Percentiles rank a stretch among this genome's conserved stretches.
Conservation (phyloP, 2,329 filamentous ascomycete species). For the Colletotrichum costaricense region DNA sequence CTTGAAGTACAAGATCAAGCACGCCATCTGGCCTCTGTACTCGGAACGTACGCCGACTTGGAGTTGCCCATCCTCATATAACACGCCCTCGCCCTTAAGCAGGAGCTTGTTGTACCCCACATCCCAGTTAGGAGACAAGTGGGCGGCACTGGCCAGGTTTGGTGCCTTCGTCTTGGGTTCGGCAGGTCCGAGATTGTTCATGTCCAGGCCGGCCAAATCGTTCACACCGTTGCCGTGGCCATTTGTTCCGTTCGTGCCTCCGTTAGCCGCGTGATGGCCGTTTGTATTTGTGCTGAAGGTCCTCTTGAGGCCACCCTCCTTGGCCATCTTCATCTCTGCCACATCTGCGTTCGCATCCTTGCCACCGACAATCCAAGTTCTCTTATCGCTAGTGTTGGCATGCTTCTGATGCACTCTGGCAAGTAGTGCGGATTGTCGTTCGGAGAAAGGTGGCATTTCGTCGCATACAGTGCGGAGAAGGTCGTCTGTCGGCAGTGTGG, state of each 20-base stretch:
- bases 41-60: conserved; percentile 93
- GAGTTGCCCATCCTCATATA: conserved; percentile 95
- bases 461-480: conserved; percentile 94
- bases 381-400: conserved; percentile 90
- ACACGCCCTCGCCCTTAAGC: conserved; percentile 82
- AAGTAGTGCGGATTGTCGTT: conserved; percentile 89
- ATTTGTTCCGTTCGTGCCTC: conserved; percentile 59
- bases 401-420: conserved; percentile 96
- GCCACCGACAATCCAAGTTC: conserved; percentile 97
- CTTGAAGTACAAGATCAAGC: conserved; percentile 93
- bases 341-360: conserved; percentile 91
- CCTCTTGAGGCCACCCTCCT: conserved; percentile 85
- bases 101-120: conserved; percentile 87
- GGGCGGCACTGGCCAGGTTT: conserved; percentile 91
- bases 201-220: conserved; percentile 86
- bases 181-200: conserved; percentile 70
- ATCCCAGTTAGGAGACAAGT: conserved; percentile 96
- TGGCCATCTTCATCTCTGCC: conserved; percentile 82
- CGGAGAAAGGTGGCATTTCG: conserved; percentile 98
- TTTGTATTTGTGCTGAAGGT: conserved; percentile 78
- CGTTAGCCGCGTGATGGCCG: conserved; percentile 56
- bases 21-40: conserved; percentile 95
- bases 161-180: conserved; percentile 74
- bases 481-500: conserved; percentile 88
- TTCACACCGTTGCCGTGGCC: conserved; percentile 63